Conservation (phyloP, 306 rosid genomes). For the Dryas octopetala region DNA sequence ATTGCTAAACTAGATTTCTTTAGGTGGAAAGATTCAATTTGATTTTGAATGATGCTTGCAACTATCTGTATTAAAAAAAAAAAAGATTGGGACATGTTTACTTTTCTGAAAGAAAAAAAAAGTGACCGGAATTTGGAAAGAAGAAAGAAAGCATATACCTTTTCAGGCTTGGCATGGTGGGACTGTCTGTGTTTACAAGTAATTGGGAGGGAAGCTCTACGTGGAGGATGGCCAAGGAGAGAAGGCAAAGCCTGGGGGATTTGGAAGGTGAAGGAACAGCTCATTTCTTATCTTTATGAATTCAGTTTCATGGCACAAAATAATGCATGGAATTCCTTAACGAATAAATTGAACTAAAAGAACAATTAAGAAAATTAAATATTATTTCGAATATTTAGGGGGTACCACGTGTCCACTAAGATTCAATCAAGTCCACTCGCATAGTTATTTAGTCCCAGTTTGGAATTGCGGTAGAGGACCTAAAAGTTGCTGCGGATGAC, state of each 20-base stretch:
- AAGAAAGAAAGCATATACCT: constrained; percentile 25
- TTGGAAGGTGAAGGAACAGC: constrained; percentile 56
- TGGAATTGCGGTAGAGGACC: no score
- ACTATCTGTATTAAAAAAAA: constrained; percentile 30
- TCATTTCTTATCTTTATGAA: constrained; percentile 65
- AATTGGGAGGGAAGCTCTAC: constrained; percentile 33
- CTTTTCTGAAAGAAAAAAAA: not conserved
- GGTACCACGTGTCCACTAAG: not conserved
- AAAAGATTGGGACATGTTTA: not conserved
- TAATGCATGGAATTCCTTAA: constrained; percentile 13
- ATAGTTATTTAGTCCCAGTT: no score
- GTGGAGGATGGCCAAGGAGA: constrained; percentile 31
- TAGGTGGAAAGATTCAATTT: constrained; percentile 27
- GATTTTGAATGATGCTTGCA: constrained; percentile 36
- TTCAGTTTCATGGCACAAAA: constrained; percentile 40
- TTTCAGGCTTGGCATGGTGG: constrained; percentile 13
- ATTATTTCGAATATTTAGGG: no score
- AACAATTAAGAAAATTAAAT: no score
- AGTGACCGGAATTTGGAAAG: not conserved
- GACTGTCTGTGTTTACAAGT: constrained; percentile 37
- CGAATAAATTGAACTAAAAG: not conserved
- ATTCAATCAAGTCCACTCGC: not conserved
- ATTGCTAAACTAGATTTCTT: constrained; percentile 57
- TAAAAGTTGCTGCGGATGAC: no score
- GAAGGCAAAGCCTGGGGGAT: constrained; percentile 80